Evolutionary conservation across 768 basidiomycete species (phyloP).

Genomic region (Hericium coralloides): DNA sequence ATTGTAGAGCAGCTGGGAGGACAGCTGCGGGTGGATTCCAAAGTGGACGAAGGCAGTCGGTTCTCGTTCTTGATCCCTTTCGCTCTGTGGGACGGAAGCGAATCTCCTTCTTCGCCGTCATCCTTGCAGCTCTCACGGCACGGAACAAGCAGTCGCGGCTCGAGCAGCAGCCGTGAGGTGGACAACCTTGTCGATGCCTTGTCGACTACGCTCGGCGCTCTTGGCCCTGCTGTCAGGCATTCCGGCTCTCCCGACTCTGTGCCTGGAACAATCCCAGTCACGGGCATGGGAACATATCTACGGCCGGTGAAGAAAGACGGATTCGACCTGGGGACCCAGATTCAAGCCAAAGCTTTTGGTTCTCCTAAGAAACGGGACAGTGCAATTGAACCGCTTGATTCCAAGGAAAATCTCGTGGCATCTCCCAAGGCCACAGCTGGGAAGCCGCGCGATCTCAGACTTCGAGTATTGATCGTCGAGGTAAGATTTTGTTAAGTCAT

Average conservation of each 20-base stretch:
- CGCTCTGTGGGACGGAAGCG: slow-evolving; percentile 26
- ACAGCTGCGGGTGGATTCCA: slow-evolving; percentile 70
- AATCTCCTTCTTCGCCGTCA: slow-evolving; percentile 3
- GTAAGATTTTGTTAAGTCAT: slow-evolving; percentile 24
- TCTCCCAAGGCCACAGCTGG: too few species aligned
- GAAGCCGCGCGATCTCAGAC: slow-evolving; percentile 1
- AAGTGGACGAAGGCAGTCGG: slow-evolving; percentile 52
- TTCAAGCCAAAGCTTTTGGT: too few species aligned
- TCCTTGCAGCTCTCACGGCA: neutral
- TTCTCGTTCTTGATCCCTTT: slow-evolving; percentile 72
- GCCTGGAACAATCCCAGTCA: slow-evolving; percentile 2
- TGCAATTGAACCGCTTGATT: too few species aligned
- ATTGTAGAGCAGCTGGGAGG: slow-evolving; percentile 75
- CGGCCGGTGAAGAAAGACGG: slow-evolving; percentile 17
- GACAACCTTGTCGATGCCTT: slow-evolving; percentile 19
- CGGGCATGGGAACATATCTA: slow-evolving; percentile 12
- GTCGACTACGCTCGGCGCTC: slow-evolving; percentile 8
- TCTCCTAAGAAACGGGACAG: too few species aligned
- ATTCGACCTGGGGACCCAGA: slow-evolving; percentile 8
- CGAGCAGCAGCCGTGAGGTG: neutral
- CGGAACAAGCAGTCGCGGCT: slow-evolving; percentile 4
- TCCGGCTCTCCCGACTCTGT: neutral
- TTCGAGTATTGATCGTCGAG: slow-evolving; percentile 61
- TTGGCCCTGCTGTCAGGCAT: neutral
- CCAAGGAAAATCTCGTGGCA: too few species aligned